Evolutionary conservation across 1,284 basidiomycete species (phyloP).

Genomic region (Cutaneotrichosporon arboriforme): DNA sequence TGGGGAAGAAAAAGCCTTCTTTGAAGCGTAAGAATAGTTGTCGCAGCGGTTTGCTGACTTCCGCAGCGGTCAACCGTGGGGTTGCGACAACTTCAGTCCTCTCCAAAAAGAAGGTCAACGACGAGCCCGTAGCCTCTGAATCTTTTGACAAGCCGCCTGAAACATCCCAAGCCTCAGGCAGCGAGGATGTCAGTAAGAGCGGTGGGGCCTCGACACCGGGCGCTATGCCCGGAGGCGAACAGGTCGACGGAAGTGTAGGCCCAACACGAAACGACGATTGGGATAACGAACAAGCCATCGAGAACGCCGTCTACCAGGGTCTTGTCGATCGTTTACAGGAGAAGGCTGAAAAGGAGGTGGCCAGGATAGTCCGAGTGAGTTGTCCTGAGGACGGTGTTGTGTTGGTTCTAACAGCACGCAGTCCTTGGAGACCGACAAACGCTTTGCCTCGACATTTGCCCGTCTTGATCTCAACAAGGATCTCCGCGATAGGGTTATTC

Average conservation of each 20-base stretch:
- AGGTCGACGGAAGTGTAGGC: too few relatives aligned
- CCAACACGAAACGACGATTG: too few relatives aligned
- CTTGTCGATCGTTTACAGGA: slow-evolving; percentile 79
- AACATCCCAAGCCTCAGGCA: too few relatives aligned
- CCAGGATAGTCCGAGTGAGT: slow-evolving; percentile 58
- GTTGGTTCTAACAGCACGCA: slow-evolving; percentile 38
- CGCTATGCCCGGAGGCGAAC: too few relatives aligned
- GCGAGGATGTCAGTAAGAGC: too few relatives aligned
- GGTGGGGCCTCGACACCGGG: too few relatives aligned
- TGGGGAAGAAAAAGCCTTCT: slow-evolving; percentile 82
- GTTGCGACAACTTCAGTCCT: slow-evolving; percentile 76
- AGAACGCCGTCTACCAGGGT: slow-evolving; percentile 28
- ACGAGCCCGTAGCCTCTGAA: too few relatives aligned
- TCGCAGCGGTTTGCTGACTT: not conserved
- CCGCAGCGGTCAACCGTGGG: slow-evolving; percentile 51
- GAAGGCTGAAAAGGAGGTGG: slow-evolving; percentile 81
- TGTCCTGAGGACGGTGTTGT: too few relatives aligned
- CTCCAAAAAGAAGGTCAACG: slow-evolving; percentile 62
- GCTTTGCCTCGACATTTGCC: slow-evolving; percentile 64
- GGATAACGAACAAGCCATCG: slow-evolving; percentile 31
- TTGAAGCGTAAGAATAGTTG: slow-evolving; percentile 60
- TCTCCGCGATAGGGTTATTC: slow-evolving; percentile 59
- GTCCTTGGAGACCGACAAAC: slow-evolving; percentile 77
- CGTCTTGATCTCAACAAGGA: slow-evolving; percentile 60
- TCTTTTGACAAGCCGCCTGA: too few relatives aligned